Evolutionary conservation across 169 alveolate species (phyloP).

Genomic region (Plasmodium adleri): DNA sequence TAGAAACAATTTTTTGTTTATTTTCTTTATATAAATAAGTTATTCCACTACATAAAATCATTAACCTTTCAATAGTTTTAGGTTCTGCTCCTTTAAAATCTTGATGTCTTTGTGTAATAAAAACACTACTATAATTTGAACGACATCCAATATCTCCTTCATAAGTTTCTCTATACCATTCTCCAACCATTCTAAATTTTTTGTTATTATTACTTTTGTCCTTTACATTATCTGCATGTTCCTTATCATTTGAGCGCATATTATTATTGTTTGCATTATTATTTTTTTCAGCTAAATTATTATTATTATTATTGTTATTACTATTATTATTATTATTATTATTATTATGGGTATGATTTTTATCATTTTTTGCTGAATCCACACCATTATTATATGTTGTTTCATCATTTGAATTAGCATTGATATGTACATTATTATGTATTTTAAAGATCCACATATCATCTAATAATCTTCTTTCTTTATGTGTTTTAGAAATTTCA

Average conservation of each 20-base stretch:
- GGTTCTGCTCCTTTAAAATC: slow-evolving; percentile 87
- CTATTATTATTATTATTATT: background rate
- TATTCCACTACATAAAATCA: slow-evolving; percentile 86
- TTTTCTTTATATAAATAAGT: slow-evolving; percentile 76
- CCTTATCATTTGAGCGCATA: background rate
- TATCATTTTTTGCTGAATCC: background rate
- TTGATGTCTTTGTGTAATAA: slow-evolving; percentile 90
- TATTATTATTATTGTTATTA: background rate
- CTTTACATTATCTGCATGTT: background rate
- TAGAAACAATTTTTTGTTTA: slow-evolving; percentile 78
- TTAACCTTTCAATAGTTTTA: slow-evolving; percentile 85
- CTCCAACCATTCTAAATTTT: slow-evolving; percentile 77
- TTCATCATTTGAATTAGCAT: slow-evolving; percentile 1
- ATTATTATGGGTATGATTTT: slow-evolving; percentile 6
- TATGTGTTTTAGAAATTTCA: slow-evolving; percentile 77
- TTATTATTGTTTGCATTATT: background rate
- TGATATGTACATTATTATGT: background rate
- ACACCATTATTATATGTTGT: background rate
- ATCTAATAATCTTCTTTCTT: slow-evolving; percentile 84
- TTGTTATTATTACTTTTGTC: slow-evolving; percentile 8
- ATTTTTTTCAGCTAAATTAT: slow-evolving; percentile 3
- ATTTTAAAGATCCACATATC: slow-evolving; percentile 89
- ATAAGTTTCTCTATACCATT: slow-evolving; percentile 87
- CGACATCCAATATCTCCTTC: slow-evolving; percentile 90
- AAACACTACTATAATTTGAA: slow-evolving; percentile 88